These are phyloP conservation scores for Russula earlei DNA, from an alignment of 768 basidiomycete species.

Conservation along the genomic window DNA sequence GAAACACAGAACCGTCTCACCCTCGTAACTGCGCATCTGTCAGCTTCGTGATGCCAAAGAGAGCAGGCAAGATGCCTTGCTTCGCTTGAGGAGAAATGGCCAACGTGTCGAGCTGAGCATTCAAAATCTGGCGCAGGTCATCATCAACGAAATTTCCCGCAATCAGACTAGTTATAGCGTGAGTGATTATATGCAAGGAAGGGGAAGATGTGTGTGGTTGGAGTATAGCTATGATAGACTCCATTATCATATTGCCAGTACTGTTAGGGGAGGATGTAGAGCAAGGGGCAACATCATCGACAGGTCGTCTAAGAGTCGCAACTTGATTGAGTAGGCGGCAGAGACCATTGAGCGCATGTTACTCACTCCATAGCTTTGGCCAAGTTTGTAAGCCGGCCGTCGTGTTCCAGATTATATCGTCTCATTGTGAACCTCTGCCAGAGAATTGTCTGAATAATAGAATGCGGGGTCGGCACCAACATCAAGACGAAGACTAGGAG, in stretches of 20 bases:
- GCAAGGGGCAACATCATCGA: background rate
- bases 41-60: no score
- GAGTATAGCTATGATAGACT: no score
- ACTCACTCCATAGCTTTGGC: no score
- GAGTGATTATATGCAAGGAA: no score
- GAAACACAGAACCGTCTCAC: background rate
- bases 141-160: background rate
- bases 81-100: no score
- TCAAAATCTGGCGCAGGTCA: background rate
- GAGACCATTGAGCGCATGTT: background rate
- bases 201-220: no score
- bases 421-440: background rate
- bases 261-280: background rate
- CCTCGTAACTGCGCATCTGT: no score
- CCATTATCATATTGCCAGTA: background rate
- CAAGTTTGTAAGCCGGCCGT: background rate
- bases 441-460: background rate
- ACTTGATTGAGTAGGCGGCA: background rate
- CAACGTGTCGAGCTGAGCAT: background rate
- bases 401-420: background rate
- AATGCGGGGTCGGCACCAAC: background rate
- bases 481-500: no score
- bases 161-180: background rate
- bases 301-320: background rate
- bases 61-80: no score